These are phyloP conservation scores for Aspergillus carlsbadensis DNA, from an alignment of 495 filamentous ascomycete species.

Conservation along the genomic window DNA sequence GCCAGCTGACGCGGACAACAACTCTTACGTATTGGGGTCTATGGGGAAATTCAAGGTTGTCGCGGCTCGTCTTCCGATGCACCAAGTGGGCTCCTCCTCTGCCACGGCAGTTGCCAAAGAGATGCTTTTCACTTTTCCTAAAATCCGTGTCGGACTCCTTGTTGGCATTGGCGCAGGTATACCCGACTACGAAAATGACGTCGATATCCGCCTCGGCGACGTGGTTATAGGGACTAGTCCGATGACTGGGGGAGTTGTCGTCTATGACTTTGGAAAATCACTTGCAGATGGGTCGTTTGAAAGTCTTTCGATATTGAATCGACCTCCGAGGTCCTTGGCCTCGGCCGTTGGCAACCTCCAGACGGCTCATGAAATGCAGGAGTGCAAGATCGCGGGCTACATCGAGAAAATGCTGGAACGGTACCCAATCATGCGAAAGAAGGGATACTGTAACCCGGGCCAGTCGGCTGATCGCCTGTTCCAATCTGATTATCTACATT, in stretches of 20 bases:
- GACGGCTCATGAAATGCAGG: not conserved
- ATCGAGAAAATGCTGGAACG: not conserved
- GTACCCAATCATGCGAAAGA: not conserved
- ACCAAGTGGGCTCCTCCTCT: not conserved
- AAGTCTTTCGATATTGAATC: not conserved
- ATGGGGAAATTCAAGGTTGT: not conserved
- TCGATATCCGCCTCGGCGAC: slow-evolving; percentile 3
- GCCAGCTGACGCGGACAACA: not conserved
- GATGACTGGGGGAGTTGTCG: not conserved
- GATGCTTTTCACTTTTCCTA: not conserved
- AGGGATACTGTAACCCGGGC: not conserved
- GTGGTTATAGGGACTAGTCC: not conserved
- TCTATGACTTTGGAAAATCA: slow-evolving; percentile 4
- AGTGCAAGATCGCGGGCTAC: not conserved
- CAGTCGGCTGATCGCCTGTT: slow-evolving; percentile 24
- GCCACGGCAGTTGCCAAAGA: not conserved
- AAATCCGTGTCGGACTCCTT: slow-evolving; percentile 1
- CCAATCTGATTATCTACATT: slow-evolving; percentile 28
- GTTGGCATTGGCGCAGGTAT: slow-evolving; percentile 7
- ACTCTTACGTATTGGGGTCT: slow-evolving; percentile 1
- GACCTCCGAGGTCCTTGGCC: not conserved
- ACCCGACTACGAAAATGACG: not conserved
- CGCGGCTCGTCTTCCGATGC: not conserved
- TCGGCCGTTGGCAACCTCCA: not conserved
- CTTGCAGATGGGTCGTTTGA: not conserved